Evolutionary conservation across 108 stramenopile species (phyloP).

Genomic region (Conticribra weissflogii): DNA sequence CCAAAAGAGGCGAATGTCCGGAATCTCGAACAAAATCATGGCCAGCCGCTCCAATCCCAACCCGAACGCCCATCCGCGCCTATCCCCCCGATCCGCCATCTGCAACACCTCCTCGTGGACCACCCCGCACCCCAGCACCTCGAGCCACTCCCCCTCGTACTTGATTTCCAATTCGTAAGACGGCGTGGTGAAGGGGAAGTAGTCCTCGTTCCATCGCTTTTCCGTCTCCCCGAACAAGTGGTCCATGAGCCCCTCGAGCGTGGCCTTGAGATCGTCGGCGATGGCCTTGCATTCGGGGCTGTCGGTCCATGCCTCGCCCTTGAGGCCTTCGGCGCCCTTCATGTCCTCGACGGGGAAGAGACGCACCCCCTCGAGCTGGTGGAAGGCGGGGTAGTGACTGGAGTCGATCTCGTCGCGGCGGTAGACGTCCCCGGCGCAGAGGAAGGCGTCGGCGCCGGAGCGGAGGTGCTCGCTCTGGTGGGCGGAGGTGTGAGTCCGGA

Average conservation of each 20-base stretch:
- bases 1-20: slow-evolving; percentile 95
- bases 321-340: slow-evolving; percentile 29
- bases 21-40: slow-evolving; percentile 95
- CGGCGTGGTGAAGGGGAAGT: slow-evolving; percentile 97
- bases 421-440: slow-evolving; percentile 94
- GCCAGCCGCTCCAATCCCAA: slow-evolving; percentile 93
- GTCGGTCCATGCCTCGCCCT: slow-evolving; percentile 38
- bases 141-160: slow-evolving; percentile 94
- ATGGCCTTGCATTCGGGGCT: slow-evolving; percentile 35
- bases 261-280: slow-evolving; percentile 58
- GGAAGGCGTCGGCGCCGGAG: slow-evolving; percentile 67
- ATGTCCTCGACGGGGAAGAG: slow-evolving; percentile 47
- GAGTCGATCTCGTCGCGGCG: slow-evolving; percentile 96
- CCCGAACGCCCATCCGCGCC: slow-evolving; percentile 93
- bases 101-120: slow-evolving; percentile 85
- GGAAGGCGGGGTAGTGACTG: slow-evolving; percentile 95
- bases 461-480: slow-evolving; percentile 92
- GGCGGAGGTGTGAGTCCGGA: slow-evolving; percentile 96
- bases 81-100: slow-evolving; percentile 70
- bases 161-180: slow-evolving; percentile 94
- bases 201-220: slow-evolving; percentile 69
- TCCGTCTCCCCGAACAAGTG: slow-evolving; percentile 67
- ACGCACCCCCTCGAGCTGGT: slow-evolving; percentile 94
- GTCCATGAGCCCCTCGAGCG: slow-evolving; percentile 74
- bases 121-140: slow-evolving; percentile 96